These are phyloP conservation scores for Hamigera avellanea DNA, from an alignment of 495 filamentous ascomycete species.

Conservation along the genomic window DNA sequence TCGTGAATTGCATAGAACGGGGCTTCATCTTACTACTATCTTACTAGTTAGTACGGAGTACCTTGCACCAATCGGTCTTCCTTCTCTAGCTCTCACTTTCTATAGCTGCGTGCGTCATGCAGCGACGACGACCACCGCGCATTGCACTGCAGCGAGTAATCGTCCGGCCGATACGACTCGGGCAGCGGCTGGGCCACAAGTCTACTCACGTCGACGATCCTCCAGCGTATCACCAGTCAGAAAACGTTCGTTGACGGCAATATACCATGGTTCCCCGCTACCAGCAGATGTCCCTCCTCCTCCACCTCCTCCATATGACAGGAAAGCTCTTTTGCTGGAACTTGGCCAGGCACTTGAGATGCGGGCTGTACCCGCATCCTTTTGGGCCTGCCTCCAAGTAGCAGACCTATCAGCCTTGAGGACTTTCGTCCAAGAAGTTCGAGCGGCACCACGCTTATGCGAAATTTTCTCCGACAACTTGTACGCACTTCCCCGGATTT, in stretches of 20 bases:
- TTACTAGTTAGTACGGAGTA: too few relatives aligned
- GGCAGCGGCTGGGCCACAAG: too few relatives aligned
- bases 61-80: too few relatives aligned
- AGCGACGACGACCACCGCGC: too few relatives aligned
- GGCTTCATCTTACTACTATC: too few relatives aligned
- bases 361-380: not conserved
- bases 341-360: not conserved
- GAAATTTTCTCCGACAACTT: not conserved
- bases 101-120: too few relatives aligned
- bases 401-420: not conserved
- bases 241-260: not conserved
- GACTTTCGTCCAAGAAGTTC: not conserved
- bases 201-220: not conserved
- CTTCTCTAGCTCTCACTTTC: too few relatives aligned
- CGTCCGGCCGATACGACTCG: too few relatives aligned
- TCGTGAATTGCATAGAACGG: too few relatives aligned
- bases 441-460: not conserved
- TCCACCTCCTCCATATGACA: not conserved
- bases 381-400: slow-evolving; percentile 7
- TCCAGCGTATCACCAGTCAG: not conserved
- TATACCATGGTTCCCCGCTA: not conserved
- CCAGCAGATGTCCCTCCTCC: too few relatives aligned
- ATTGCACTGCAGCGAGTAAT: too few relatives aligned
- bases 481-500: slow-evolving; percentile 2
- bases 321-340: not conserved